Conservation (phyloP, 805 yeast species). For the Candida boleticola region DNA sequence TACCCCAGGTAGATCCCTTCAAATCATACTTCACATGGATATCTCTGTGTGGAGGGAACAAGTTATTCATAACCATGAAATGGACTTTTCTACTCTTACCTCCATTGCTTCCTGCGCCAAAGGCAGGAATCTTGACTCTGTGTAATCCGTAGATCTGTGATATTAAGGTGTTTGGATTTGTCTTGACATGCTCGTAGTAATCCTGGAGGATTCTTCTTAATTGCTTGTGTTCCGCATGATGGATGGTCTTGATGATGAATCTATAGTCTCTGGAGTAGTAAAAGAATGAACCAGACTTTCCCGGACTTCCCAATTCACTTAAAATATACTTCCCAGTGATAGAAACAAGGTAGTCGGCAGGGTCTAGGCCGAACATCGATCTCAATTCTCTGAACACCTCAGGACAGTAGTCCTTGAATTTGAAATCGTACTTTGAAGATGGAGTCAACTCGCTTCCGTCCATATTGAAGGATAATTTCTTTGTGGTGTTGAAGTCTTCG, state of each 20-base stretch:
- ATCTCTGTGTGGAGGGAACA: conserved; percentile 90
- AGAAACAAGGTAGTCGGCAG: conserved; percentile 92
- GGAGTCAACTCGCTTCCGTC: conserved; percentile 89
- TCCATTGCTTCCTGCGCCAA: conserved; percentile 37
- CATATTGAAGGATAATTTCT: conserved; percentile 83
- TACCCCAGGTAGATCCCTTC: conserved; percentile 89
- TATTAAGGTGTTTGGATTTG: conserved; percentile 82
- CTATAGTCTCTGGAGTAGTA: conserved; percentile 92
- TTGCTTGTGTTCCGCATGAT: conserved; percentile 87
- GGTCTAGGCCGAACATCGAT: conserved; percentile 79
- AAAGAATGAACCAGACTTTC: conserved; percentile 94
- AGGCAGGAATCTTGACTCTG: conserved; percentile 83
- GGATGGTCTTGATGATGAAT: conserved; percentile 94
- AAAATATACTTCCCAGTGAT: conserved; percentile 90
- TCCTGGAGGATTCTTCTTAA: conserved; percentile 68
- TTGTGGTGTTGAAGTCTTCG: conserved; percentile 66
- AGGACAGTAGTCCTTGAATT: conserved; percentile 95
- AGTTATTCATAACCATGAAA: conserved; percentile 93
- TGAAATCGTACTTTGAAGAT: conserved; percentile 91
- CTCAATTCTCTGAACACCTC: conserved; percentile 88
- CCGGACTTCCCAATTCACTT: conserved; percentile 92
- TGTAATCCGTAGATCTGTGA: conserved; percentile 97
- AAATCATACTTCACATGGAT: conserved; percentile 84
- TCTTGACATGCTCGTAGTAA: conserved; percentile 76
- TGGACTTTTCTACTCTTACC: conserved; percentile 62